Conservation (phyloP, 2,329 filamentous ascomycete genomes). For the Tolypocladium paradoxum region DNA sequence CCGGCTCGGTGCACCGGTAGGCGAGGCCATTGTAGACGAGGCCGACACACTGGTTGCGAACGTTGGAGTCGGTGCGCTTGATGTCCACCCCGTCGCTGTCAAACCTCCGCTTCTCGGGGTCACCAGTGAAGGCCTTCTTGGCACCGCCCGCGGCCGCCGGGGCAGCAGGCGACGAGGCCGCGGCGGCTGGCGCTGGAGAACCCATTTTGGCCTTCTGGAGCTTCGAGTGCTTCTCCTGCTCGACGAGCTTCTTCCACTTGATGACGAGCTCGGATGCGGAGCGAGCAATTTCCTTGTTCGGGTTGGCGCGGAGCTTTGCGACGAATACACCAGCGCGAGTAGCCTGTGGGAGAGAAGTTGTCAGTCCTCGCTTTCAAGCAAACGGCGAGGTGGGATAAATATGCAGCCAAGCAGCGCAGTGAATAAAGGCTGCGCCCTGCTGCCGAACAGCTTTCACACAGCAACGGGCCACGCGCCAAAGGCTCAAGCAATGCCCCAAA, state of each 20-base stretch:
- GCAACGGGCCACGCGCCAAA: background rate
- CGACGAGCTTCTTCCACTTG: constrained; percentile 78
- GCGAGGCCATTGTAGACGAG: constrained; percentile 87
- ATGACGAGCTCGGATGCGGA: constrained; percentile 73
- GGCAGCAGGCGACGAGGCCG: constrained; percentile 41
- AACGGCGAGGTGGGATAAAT: background rate
- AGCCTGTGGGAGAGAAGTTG: constrained; percentile 31
- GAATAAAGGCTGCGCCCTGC: background rate
- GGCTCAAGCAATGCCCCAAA: background rate
- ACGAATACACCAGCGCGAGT: constrained; percentile 89
- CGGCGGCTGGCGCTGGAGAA: constrained; percentile 31
- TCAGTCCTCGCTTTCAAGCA: background rate
- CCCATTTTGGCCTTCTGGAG: constrained; percentile 29
- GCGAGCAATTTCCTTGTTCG: constrained; percentile 70
- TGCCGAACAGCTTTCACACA: background rate
- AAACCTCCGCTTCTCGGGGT: constrained; percentile 71
- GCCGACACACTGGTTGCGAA: constrained; percentile 77
- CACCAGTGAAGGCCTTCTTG: constrained; percentile 45
- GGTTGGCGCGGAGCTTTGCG: constrained; percentile 66
- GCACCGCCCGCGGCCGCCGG: constrained; percentile 30
- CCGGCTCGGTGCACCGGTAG: constrained; percentile 57
- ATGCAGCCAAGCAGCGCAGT: background rate
- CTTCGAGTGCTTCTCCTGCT: constrained; percentile 45
- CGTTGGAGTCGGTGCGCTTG: constrained; percentile 60
- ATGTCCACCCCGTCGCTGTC: constrained; percentile 71